phyloP scores from a whole-genome alignment of 768 basidiomycete genomes.

The Zangia roseola region DNA sequence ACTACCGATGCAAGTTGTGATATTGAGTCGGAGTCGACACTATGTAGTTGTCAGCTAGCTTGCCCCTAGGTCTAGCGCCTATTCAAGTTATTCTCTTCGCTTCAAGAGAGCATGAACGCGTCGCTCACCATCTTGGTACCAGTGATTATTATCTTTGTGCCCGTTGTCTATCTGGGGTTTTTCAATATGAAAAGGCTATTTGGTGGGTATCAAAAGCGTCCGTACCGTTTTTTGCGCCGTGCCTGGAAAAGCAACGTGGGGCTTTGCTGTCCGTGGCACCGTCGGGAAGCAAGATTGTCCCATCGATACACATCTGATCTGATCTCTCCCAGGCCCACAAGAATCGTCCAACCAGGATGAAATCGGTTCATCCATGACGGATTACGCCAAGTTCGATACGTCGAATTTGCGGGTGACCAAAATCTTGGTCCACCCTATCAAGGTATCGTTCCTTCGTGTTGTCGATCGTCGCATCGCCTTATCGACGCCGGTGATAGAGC shows the following conservation, averaged over 20 bases:
- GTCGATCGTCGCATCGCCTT: neutral
- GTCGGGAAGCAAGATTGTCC: neutral
- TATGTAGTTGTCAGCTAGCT: no score
- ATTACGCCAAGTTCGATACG: constrained; percentile 27
- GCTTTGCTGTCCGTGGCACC: neutral
- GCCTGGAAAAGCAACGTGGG: constrained; percentile 1
- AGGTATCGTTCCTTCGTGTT: constrained; percentile 33
- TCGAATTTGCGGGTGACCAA: constrained; percentile 47
- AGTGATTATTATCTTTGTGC: constrained; percentile 6
- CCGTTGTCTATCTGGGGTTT: constrained; percentile 18
- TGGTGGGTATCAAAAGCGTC: constrained; percentile 14
- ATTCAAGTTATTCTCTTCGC: neutral
- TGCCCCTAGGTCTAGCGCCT: neutral
- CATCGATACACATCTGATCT: constrained; percentile 7
- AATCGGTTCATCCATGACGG: neutral
- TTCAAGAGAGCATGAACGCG: neutral
- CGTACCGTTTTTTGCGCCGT: neutral
- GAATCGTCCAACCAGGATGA: neutral
- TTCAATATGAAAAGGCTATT: neutral
- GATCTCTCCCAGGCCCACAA: constrained; percentile 12
- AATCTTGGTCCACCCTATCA: constrained; percentile 68
- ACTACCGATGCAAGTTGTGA: neutral
- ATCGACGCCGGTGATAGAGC: constrained; percentile 45
- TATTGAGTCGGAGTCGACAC: no score
- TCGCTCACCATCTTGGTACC: constrained; percentile 14